Conservation (phyloP, 2,329 filamentous ascomycete genomes). For the Pyrenophora seminiperda region DNA sequence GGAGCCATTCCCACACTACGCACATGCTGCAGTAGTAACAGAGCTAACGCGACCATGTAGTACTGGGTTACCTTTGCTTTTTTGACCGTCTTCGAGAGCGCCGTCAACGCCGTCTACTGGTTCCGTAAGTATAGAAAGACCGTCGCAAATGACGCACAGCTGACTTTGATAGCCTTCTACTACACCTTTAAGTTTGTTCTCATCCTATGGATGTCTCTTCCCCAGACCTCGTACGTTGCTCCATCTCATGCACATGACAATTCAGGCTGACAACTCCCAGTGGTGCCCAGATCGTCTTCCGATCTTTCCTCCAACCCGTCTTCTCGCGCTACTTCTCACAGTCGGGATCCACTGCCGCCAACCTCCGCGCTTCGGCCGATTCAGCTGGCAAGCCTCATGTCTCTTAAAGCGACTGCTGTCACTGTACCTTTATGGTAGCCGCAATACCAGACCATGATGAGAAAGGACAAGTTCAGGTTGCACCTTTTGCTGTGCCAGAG, state of each 20-base stretch:
- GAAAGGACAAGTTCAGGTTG: constrained; percentile 9
- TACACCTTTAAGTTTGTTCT: constrained; percentile 99
- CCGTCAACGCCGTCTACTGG: constrained; percentile 87
- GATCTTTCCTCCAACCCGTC: constrained; percentile 89
- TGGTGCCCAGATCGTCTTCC: constrained; percentile 95
- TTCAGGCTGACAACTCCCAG: constrained; percentile 55
- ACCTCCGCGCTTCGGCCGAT: constrained; percentile 87
- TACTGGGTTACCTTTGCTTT: constrained; percentile 89
- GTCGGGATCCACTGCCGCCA: constrained; percentile 75
- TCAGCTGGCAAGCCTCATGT: constrained; percentile 57
- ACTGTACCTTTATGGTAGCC: constrained; percentile 38
- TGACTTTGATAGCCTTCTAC: constrained; percentile 74
- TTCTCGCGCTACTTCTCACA: constrained; percentile 87
- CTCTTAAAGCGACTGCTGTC: constrained; percentile 28
- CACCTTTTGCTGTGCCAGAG: constrained; percentile 16
- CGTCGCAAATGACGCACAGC: constrained; percentile 1
- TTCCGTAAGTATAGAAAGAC: constrained; percentile 60
- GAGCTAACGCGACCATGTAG: constrained; percentile 46
- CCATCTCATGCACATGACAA: not conserved
- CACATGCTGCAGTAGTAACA: not conserved
- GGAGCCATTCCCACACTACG: constrained; percentile 2
- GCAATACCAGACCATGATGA: constrained; percentile 28
- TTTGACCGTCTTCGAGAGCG: constrained; percentile 82
- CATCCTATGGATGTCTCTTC: constrained; percentile 96
- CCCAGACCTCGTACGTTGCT: constrained; percentile 79